Conservation (phyloP, 805 yeast species). For the Ogataea pignaliae region DNA sequence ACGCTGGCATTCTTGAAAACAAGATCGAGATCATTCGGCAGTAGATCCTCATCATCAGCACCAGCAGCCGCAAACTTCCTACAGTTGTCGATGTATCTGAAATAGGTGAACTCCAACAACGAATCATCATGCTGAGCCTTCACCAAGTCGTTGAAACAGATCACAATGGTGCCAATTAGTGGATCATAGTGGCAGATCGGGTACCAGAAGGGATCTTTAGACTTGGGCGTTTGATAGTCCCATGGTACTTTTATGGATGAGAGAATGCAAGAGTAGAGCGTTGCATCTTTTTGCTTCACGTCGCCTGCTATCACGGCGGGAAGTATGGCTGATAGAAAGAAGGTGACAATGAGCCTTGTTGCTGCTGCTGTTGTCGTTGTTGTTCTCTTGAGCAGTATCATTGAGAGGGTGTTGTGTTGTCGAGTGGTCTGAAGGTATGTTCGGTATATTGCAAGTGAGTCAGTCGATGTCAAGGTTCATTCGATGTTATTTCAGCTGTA, state of each 20-base stretch:
- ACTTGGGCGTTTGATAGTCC: constrained; percentile 15
- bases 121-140: not conserved
- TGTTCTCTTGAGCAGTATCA: too few relatives aligned
- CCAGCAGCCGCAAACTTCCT: constrained; percentile 4
- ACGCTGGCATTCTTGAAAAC: constrained; percentile 11
- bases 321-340: not conserved
- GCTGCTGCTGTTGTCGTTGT: too few relatives aligned
- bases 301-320: not conserved
- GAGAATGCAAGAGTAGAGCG: constrained; percentile 21
- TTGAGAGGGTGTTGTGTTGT: too few relatives aligned
- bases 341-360: too few relatives aligned
- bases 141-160: constrained; percentile 19
- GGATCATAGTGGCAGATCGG: constrained; percentile 25
- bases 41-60: constrained; percentile 3
- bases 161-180: constrained; percentile 18
- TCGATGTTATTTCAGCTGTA: too few relatives aligned
- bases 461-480: too few relatives aligned
- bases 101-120: constrained; percentile 7
- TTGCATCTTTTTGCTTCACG: constrained; percentile 11
- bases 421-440: too few relatives aligned
- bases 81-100: constrained; percentile 10
- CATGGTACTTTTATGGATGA: constrained; percentile 11
- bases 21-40: not conserved
- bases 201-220: constrained; percentile 16
- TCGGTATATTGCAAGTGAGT: too few relatives aligned